Percentiles rank a stretch among this genome's conserved stretches.
Conservation (phyloP, 2,329 filamentous ascomycete genomes). For the Ophiostoma novo-ulmi region DNA sequence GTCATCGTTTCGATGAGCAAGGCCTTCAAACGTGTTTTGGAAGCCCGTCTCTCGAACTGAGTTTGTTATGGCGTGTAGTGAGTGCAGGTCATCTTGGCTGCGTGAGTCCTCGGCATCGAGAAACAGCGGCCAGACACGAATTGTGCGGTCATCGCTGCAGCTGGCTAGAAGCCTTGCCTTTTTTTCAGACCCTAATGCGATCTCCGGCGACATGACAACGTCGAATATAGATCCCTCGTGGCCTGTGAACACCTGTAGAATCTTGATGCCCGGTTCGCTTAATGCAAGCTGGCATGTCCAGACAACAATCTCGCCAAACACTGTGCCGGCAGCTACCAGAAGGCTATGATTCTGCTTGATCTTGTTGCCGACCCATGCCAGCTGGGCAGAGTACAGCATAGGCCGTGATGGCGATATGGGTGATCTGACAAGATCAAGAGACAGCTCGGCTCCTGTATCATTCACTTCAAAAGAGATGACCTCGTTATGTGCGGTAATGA, state of each 20-base stretch:
- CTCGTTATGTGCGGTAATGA: conserved; percentile 86
- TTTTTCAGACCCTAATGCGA: conserved; percentile 30
- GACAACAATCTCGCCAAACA: conserved; percentile 87
- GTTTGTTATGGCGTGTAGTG: conserved; percentile 29
- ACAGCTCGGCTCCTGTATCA: neutral
- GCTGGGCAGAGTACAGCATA: conserved; percentile 79
- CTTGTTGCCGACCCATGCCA: conserved; percentile 55
- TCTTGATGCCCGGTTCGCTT: conserved; percentile 34
- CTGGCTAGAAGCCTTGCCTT: conserved; percentile 61
- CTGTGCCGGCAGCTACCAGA: conserved; percentile 80
- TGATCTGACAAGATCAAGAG: conserved; percentile 41
- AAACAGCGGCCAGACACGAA: conserved; percentile 65
- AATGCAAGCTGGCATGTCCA: conserved; percentile 62
- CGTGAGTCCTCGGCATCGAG: neutral
- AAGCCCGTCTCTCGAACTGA: conserved; percentile 59
- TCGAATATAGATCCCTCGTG: conserved; percentile 95
- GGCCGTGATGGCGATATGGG: conserved; percentile 65
- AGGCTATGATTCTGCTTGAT: conserved; percentile 39
- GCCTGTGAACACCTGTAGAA: conserved; percentile 53
- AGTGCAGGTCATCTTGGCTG: conserved; percentile 22
- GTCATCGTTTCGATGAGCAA: conserved; percentile 28
- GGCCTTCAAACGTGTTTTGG: conserved; percentile 25
- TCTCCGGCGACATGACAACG: conserved; percentile 65
- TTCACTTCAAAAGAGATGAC: conserved; percentile 49
- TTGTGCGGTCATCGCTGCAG: conserved; percentile 90